A percentile compares a stretch with the other conserved stretches of the same genome.
Conservation (phyloP, 2,329 filamentous ascomycete species). For the Colletotrichum sublineola region DNA sequence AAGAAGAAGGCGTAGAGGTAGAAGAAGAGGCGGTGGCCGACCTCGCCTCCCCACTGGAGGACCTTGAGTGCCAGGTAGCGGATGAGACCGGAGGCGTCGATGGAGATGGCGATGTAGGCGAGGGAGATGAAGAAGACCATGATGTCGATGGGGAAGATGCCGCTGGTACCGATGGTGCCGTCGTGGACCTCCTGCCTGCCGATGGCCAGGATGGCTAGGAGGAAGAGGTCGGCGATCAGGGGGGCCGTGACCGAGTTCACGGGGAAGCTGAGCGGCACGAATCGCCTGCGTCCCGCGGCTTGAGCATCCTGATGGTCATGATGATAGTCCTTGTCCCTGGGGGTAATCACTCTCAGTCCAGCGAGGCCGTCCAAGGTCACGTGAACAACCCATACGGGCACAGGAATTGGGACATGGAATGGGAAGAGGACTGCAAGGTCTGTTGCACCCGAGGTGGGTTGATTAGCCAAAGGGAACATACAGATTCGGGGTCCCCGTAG, state of each 20-base stretch:
- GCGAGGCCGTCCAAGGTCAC: slow-evolving; percentile 58
- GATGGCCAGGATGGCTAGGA: slow-evolving; percentile 78
- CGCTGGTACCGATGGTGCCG: slow-evolving; percentile 74
- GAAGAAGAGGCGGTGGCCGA: slow-evolving; percentile 78
- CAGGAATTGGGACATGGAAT: slow-evolving; percentile 72
- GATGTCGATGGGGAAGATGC: slow-evolving; percentile 78
- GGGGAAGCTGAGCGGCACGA: slow-evolving; percentile 69
- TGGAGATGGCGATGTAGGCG: slow-evolving; percentile 83
- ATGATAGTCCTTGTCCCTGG: not conserved
- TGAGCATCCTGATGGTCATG: slow-evolving; percentile 45
- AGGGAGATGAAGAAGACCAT: slow-evolving; percentile 81
- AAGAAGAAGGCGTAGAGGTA: slow-evolving; percentile 83
- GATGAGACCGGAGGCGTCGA: slow-evolving; percentile 81
- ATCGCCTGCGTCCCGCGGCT: slow-evolving; percentile 51
- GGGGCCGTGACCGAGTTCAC: slow-evolving; percentile 80
- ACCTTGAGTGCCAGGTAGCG: slow-evolving; percentile 79
- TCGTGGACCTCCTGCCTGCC: slow-evolving; percentile 75
- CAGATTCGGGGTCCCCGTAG: not conserved
- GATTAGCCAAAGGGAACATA: not conserved
- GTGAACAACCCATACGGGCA: slow-evolving; percentile 64
- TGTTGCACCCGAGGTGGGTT: slow-evolving; percentile 48
- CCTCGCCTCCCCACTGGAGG: slow-evolving; percentile 74
- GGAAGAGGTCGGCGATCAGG: slow-evolving; percentile 77
- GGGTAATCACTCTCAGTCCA: slow-evolving; percentile 60
- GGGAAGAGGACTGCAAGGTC: slow-evolving; percentile 79